These are phyloP conservation scores for Colletotrichum coccodes DNA, from an alignment of 2,329 filamentous ascomycete genomes.

Conservation along the genomic window DNA sequence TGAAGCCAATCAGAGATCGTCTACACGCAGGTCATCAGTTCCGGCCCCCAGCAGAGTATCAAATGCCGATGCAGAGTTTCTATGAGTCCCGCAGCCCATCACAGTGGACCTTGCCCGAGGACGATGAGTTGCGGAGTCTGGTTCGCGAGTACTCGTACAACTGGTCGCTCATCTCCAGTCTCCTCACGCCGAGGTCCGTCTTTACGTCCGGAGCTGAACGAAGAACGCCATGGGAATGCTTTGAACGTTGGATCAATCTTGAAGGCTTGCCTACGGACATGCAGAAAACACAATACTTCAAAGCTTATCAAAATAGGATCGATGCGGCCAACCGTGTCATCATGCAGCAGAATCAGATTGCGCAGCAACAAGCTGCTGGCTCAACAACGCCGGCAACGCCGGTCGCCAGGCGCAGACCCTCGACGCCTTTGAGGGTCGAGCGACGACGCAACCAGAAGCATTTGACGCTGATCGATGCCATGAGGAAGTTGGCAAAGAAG, in stretches of 20 bases:
- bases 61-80: constrained; percentile 90
- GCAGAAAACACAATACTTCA: constrained; percentile 96
- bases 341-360: constrained; percentile 62
- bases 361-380: constrained; percentile 49
- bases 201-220: constrained; percentile 90
- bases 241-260: constrained; percentile 93
- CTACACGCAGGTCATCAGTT: constrained; percentile 94
- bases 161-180: constrained; percentile 92
- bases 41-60: constrained; percentile 88
- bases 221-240: constrained; percentile 97
- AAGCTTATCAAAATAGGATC: constrained; percentile 71
- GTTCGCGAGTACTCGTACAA: constrained; percentile 97
- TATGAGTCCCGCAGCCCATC: constrained; percentile 89
- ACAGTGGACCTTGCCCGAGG: constrained; percentile 90
- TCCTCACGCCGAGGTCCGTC: constrained; percentile 77
- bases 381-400: constrained; percentile 56
- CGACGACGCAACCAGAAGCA: constrained; percentile 87
- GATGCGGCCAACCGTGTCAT: constrained; percentile 68
- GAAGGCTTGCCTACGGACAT: constrained; percentile 93
- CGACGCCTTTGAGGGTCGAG: constrained; percentile 86
- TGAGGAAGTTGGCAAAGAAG: constrained; percentile 96
- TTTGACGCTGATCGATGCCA: constrained; percentile 88
- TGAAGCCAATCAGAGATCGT: constrained; percentile 88
- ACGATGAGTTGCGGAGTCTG: constrained; percentile 85
- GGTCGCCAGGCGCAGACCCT: constrained; percentile 72